These are phyloP conservation scores for Venturiaceae sp. DNA, from an alignment of 2,329 filamentous ascomycete genomes.

Conservation along the genomic window DNA sequence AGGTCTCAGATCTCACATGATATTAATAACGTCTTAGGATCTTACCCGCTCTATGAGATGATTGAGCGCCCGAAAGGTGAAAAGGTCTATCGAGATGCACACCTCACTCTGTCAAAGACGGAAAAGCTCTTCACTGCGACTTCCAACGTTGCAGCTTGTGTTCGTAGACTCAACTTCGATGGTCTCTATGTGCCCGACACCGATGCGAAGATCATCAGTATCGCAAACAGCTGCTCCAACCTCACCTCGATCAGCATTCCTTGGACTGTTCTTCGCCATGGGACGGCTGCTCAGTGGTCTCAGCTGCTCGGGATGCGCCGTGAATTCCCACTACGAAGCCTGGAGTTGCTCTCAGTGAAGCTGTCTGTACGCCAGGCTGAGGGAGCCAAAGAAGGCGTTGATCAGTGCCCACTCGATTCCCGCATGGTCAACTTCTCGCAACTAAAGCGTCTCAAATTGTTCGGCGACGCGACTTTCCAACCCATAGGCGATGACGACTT, in stretches of 20 bases:
- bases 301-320: constrained; percentile 31
- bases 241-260: constrained; percentile 40
- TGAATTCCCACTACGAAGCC: constrained; percentile 34
- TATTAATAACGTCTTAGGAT: constrained; percentile 15
- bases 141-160: constrained; percentile 36
- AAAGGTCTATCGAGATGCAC: constrained; percentile 43
- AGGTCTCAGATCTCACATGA: background rate
- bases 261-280: constrained; percentile 43
- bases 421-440: constrained; percentile 36
- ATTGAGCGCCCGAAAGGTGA: constrained; percentile 35
- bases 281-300: constrained; percentile 37
- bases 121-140: constrained; percentile 34
- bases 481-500: constrained; percentile 42
- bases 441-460: constrained; percentile 42
- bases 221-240: constrained; percentile 36
- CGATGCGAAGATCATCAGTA: constrained; percentile 37
- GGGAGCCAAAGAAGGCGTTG: constrained; percentile 28
- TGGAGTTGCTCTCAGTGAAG: constrained; percentile 42
- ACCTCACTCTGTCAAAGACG: constrained; percentile 37
- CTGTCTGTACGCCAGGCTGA: constrained; percentile 35
- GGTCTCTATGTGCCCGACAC: constrained; percentile 43
- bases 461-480: constrained; percentile 43
- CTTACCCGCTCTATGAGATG: constrained; percentile 38
- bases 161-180: constrained; percentile 45
- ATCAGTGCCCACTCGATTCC: constrained; percentile 34